Base-by-base conservation (phyloP, 1,139 yeast genomes). In the Pichia sp. region DNA sequence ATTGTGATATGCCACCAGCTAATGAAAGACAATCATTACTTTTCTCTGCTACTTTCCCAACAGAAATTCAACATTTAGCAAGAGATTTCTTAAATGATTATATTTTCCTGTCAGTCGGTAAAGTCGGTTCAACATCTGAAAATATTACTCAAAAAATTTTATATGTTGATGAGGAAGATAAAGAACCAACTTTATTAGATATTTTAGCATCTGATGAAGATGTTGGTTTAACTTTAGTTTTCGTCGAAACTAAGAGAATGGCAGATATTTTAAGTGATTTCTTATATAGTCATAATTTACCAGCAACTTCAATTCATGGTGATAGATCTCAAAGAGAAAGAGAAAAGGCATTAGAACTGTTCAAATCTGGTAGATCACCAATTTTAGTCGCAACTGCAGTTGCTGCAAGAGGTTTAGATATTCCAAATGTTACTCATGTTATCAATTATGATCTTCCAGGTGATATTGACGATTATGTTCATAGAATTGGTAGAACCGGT, bases 401-500 rank as follows among this genome's bases (percentile, higher is more conserved):
- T 58, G 98, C 98, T 54, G 97, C 97, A 49, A 87, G 98, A 81
- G 98, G 98, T 75, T 81, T 92, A 69, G 98, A 92, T 81, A 92
- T 92, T 76, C 97, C 98, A 68, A 92, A 92, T 68, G 98, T 92
- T 61, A 85, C 95, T 42, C 97, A 90, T 68, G 98, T 92, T 65
- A 86, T 92, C 72, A 92, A 92, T 79, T 92, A 84, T 68, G 98
- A 92, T 68, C 78, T 92, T 69, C 98, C 98, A 66, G 77, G 87
- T 66, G 97, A 92, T 71, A 86, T 90, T 65, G 98, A 92, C 71
- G 98, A 92, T 72, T 92, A 92, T 68, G 98, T 92, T 56, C 98
- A 92, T 76, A 87, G 98, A 78, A 92, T 92, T 67, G 98, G 98
- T 79, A 94, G 98, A 84, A 92, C 98, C 64, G 98, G 98, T 73